Conservation (phyloP, 2,329 filamentous ascomycete genomes). For the Coleophoma crateriformis region DNA sequence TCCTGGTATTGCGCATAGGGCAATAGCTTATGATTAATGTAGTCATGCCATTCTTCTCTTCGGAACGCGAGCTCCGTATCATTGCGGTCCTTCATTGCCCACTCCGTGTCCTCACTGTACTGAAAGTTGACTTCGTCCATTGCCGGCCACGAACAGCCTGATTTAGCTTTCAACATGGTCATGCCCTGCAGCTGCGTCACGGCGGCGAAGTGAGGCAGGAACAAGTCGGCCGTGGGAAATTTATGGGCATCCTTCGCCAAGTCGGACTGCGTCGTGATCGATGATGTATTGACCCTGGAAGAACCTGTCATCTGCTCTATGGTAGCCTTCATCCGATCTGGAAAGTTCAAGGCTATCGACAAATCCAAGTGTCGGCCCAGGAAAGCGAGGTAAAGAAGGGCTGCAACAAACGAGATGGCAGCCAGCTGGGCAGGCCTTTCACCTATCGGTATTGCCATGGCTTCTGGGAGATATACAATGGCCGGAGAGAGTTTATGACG, state of each 20-base stretch:
- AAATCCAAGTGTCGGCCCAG: not conserved
- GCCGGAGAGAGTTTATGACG: no score
- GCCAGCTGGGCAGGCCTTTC: not conserved
- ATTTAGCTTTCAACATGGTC: not conserved
- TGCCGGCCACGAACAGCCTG: not conserved
- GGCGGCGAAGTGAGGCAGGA: not conserved
- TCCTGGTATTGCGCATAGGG: not conserved
- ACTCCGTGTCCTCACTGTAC: not conserved
- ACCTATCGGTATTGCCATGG: not conserved
- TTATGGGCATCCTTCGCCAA: not conserved
- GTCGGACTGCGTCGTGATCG: no score
- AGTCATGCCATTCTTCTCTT: not conserved
- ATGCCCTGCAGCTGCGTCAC: not conserved
- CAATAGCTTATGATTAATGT: not conserved
- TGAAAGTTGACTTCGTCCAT: not conserved
- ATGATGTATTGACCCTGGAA: not conserved
- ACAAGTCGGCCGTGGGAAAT: not conserved
- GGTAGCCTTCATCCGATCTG: not conserved
- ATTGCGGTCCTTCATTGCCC: not conserved
- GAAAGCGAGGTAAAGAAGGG: not conserved
- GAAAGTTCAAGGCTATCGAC: not conserved
- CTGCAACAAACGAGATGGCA: not conserved
- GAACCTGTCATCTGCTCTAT: not conserved
- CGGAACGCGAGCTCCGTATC: not conserved
- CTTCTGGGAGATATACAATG: no score